Conservation (phyloP, 208 protist species). For the Acanthamoeba triangularis region DNA sequence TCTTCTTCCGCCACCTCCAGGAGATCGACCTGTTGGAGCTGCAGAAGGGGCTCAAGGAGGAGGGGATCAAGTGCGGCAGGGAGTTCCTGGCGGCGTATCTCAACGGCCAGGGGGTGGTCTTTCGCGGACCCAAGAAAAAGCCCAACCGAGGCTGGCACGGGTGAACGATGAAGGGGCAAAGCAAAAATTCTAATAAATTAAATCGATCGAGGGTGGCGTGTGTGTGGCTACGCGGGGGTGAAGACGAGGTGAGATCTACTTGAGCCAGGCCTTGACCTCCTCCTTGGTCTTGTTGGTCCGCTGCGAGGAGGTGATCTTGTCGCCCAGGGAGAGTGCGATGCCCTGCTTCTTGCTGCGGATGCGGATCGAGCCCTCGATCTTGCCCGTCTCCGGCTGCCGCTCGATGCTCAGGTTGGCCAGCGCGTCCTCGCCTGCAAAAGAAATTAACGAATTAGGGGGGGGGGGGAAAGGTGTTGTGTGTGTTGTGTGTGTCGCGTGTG, state of each 20-base stretch:
- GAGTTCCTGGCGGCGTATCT: slow-evolving; percentile 8
- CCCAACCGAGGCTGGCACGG: background rate
- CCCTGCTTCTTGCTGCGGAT: slow-evolving; percentile 98
- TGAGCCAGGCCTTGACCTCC: slow-evolving; percentile 35
- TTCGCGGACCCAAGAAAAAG: slow-evolving; percentile 43
- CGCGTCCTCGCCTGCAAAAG: slow-evolving; percentile 94
- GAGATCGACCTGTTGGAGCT: slow-evolving; percentile 9
- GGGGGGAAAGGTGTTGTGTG: too few species aligned
- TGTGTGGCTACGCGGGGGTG: too few species aligned
- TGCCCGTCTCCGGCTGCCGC: slow-evolving; percentile 86
- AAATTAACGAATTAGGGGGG: too few species aligned
- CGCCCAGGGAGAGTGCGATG: slow-evolving; percentile 98
- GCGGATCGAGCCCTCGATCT: slow-evolving; percentile 97
- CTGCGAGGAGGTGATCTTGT: slow-evolving; percentile 95
- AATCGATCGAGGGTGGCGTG: too few species aligned
- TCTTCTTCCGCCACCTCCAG: background rate
- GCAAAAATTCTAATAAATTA: too few species aligned
- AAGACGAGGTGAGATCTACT: background rate
- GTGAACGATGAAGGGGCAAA: too few species aligned
- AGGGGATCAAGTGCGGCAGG: background rate
- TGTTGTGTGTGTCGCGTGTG: background rate
- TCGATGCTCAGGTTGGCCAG: slow-evolving; percentile 97
- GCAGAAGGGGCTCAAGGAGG: background rate
- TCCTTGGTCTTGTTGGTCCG: slow-evolving; percentile 58
- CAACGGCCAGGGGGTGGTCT: slow-evolving; percentile 23